Base-by-base conservation (phyloP, 1,139 yeast genomes). In the Diutina neorugosa region DNA sequence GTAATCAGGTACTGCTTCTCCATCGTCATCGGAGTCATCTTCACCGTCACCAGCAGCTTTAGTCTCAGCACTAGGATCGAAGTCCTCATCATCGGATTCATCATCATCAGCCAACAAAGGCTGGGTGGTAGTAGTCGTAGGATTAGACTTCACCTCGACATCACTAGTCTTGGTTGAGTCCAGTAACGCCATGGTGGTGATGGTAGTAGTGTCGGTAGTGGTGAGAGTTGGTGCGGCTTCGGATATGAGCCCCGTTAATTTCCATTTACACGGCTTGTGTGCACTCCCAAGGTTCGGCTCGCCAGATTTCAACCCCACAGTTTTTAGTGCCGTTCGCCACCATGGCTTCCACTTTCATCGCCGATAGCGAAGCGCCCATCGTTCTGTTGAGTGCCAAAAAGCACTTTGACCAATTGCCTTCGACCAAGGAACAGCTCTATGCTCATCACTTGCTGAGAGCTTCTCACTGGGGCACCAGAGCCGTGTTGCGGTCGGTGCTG, bases 371-470 rank as follows among this genome's bases (percentile, higher is more conserved):
- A 52, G 74, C 76, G 8, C 78, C 78, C 20, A 71, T 74, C 57
- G 69, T 74, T 6, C 55, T 63, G 27, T 69, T 74, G 53, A 64
- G 71, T 2, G 79, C 79, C 46, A 71, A 71, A 58, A 72, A 68
- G 55, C 77, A 74, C 59, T 73, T 74, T 53, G 74, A 73, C 21
- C 69, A 68, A 41, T 67, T 74, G 56, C 69, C 73, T 21, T 57
- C 68, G 3, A 57, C 61, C 1, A 56, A 63, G 20, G 74, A 74
- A 25, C 76, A 78, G 60, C 69, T 73, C 52, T 89, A 89, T 63
- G 95, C 96, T 23, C 96, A 89, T 67, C 83, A 81, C 65, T 80
- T 88, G 66, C 81, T 89, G 25, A 79, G 85, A 60, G 96, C 96
- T 2, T 81, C 91, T 46, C 93, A 86, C 64, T 80, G 81, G 69